These are phyloP conservation scores for Posidonia australis DNA, from an alignment of 106 monocot genomes.

Conservation along the genomic window DNA sequence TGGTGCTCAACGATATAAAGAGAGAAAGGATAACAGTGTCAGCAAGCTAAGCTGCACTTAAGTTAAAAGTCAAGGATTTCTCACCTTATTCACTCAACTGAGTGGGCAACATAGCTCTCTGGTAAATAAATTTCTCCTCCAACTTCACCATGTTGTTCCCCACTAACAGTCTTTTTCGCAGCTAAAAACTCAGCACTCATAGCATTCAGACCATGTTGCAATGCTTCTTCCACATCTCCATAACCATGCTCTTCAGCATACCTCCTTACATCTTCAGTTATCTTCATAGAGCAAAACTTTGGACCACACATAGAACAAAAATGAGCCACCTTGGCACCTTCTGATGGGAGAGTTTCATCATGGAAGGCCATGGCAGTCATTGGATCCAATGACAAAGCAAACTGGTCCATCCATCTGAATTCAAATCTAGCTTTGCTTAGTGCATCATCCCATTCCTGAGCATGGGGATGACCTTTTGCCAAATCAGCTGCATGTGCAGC, in stretches of 20 bases:
- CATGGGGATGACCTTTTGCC: slow-evolving; percentile 74
- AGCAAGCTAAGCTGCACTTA: background rate
- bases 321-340: slow-evolving; percentile 93
- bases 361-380: slow-evolving; percentile 94
- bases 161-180: slow-evolving; percentile 85
- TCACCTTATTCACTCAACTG: slow-evolving; percentile 9
- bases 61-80: background rate
- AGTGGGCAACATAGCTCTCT: slow-evolving; percentile 42
- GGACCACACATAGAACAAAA: slow-evolving; percentile 99
- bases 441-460: slow-evolving; percentile 94
- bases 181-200: slow-evolving; percentile 91
- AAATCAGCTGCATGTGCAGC: slow-evolving; percentile 96
- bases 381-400: slow-evolving; percentile 87
- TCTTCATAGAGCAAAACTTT: slow-evolving; percentile 98
- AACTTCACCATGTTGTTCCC: slow-evolving; percentile 93
- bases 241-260: slow-evolving; percentile 96
- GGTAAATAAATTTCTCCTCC: slow-evolving; percentile 95
- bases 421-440: slow-evolving; percentile 96
- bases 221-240: slow-evolving; percentile 80
- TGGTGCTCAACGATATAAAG: too few relatives aligned
- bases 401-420: slow-evolving; percentile 98
- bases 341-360: slow-evolving; percentile 90
- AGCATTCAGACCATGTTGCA: slow-evolving; percentile 72
- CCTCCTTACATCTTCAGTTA: slow-evolving; percentile 92
- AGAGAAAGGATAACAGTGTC: background rate